phyloP scores from a whole-genome alignment of 2,329 filamentous ascomycete genomes.

The Capronia coronata region DNA sequence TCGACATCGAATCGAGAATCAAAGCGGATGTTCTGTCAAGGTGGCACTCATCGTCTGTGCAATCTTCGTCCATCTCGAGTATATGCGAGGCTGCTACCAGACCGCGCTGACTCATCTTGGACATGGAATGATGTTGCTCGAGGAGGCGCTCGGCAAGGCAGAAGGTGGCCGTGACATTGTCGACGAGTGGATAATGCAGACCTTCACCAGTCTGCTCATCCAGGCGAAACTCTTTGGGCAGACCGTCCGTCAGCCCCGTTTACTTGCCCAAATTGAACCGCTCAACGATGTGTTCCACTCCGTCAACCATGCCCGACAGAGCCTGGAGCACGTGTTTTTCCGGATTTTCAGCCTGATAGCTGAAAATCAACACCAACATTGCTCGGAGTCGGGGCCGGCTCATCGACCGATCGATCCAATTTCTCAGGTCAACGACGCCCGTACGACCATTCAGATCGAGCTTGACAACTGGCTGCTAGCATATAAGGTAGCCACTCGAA shows the following conservation, averaged over 20 bases:
- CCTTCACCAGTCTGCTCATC: slow-evolving; percentile 30
- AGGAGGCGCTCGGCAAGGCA: slow-evolving; percentile 8
- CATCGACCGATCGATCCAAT: too few relatives aligned
- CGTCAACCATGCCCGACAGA: background rate
- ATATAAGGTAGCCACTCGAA: background rate
- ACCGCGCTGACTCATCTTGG: slow-evolving; percentile 31
- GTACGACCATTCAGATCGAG: background rate
- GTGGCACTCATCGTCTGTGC: slow-evolving; percentile 40
- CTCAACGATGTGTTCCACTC: background rate
- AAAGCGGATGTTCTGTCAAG: slow-evolving; percentile 31
- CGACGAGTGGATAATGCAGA: slow-evolving; percentile 27
- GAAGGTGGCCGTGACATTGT: slow-evolving; percentile 18
- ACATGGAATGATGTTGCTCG: slow-evolving; percentile 32
- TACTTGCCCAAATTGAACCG: background rate
- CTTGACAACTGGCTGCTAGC: background rate
- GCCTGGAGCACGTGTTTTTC: background rate
- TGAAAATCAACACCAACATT: background rate
- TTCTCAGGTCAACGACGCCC: background rate
- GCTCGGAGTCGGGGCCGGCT: too few relatives aligned
- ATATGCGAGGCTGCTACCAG: slow-evolving; percentile 33
- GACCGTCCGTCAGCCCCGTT: background rate
- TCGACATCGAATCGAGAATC: slow-evolving; percentile 28
- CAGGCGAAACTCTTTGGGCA: slow-evolving; percentile 31
- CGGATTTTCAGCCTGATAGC: background rate
- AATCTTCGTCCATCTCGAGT: slow-evolving; percentile 39